phyloP scores from a whole-genome alignment of 768 basidiomycete species.

The Boletus patriciae region DNA sequence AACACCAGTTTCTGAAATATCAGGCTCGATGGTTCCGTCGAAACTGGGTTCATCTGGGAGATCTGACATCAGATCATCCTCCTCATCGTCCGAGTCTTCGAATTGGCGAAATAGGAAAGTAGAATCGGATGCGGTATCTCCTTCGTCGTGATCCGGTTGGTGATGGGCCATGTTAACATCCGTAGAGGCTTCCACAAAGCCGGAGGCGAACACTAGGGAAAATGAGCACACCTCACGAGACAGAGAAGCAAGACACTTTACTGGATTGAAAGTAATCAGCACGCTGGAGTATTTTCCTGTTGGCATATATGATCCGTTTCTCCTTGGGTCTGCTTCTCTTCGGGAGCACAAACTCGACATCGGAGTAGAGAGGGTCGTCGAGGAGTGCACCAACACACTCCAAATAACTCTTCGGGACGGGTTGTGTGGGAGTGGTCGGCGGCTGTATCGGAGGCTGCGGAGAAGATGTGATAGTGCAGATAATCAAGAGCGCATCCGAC shows the following conservation, averaged over 20 bases:
- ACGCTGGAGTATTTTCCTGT: conserved; percentile 62
- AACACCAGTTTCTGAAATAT: conserved; percentile 12
- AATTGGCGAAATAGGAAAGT: conserved; percentile 36
- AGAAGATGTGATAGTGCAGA: conserved; percentile 75
- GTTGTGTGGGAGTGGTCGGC: conserved; percentile 45
- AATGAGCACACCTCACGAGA: neutral
- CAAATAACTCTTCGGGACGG: conserved; percentile 66
- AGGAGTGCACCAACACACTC: conserved; percentile 72
- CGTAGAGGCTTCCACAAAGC: conserved; percentile 59
- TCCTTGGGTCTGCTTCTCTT: conserved; percentile 39
- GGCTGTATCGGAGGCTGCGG: conserved; percentile 50
- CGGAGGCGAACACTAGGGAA: conserved; percentile 66
- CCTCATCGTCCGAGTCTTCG: conserved; percentile 55
- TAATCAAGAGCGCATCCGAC: conserved; percentile 70
- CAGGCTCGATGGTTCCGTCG: conserved; percentile 28
- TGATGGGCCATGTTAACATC: conserved; percentile 29
- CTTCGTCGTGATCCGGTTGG: conserved; percentile 33
- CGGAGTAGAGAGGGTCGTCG: conserved; percentile 82
- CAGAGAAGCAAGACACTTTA: conserved; percentile 28
- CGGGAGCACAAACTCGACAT: conserved; percentile 78
- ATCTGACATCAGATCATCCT: conserved; percentile 43
- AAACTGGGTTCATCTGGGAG: conserved; percentile 35
- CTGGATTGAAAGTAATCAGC: conserved; percentile 80
- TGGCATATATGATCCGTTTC: conserved; percentile 59
- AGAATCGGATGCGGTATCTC: conserved; percentile 54